Percentiles rank a stretch among this genome's conserved stretches.
These are phyloP conservation scores for Alternaria triticina DNA, from an alignment of 2,329 filamentous ascomycete species.

Conservation along the genomic window DNA sequence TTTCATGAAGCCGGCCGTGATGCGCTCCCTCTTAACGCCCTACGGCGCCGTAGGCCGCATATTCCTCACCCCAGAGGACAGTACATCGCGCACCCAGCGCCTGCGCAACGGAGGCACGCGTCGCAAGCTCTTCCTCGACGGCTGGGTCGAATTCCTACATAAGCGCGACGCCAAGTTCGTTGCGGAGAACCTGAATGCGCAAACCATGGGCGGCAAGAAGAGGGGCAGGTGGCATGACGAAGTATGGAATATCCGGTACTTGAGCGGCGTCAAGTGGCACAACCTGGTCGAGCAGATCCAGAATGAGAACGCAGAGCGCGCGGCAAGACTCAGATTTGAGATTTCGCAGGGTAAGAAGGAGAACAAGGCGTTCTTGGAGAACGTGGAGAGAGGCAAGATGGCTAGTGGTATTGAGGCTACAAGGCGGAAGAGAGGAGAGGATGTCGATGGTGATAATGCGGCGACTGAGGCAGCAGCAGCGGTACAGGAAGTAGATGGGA, in stretches of 20 bases:
- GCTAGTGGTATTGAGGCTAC: conserved; percentile 65
- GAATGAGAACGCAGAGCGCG: conserved; percentile 79
- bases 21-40: conserved; percentile 75
- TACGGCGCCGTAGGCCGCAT: conserved; percentile 79
- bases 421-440: conserved; percentile 59
- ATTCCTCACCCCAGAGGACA: conserved; percentile 79
- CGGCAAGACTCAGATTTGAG: conserved; percentile 77
- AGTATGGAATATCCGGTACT: conserved; percentile 82
- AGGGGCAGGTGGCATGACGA: conserved; percentile 83
- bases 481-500: conserved; percentile 40
- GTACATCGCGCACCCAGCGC: conserved; percentile 68
- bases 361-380: conserved; percentile 80
- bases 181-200: conserved; percentile 77
- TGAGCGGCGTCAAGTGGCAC: conserved; percentile 84
- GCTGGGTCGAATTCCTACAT: conserved; percentile 81
- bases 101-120: conserved; percentile 80
- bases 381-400: conserved; percentile 82
- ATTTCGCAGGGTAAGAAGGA: conserved; percentile 77
- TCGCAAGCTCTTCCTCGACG: conserved; percentile 80
- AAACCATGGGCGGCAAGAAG: conserved; percentile 83
- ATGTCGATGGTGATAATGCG: conserved; percentile 28
- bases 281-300: conserved; percentile 76
- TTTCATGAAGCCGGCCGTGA: conserved; percentile 84
- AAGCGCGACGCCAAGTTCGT: conserved; percentile 80
- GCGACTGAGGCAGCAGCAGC: conserved; percentile 18